Evolutionary conservation across 805 yeast species (phyloP), one percentile per base, ranked within the genome.

Genomic region (Ogataea nitratoaversa): DNA sequence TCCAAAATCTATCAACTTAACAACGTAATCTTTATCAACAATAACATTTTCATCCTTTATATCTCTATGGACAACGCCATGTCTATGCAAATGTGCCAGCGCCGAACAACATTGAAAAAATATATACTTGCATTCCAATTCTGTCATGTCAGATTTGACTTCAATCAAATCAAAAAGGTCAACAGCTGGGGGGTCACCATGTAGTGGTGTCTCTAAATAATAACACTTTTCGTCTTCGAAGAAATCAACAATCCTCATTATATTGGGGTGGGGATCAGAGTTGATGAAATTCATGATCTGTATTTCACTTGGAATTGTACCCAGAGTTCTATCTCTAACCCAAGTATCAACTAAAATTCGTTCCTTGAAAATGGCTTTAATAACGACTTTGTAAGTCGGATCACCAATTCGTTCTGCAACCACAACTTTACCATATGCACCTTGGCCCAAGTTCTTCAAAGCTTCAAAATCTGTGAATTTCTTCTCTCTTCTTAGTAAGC

Each of bases 231-330:
- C 84, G 63, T 93, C 98, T 59, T 93, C 99, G 54, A 91, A 93
- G 56, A 85, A 93, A 62, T 93, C 98, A 36, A 90, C 70, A 41
- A 93, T 73, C 47, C 84, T 71, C 74, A 89, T 78, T 33, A 90
- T 85, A 60, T 88, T 89, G 4, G 91, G 93, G 60, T 91, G 97
- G 1, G 93, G 95, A 42, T 76, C 75, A 33, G 68, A 65, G 53
- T 80, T 82, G 43, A 91, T 65, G n/a, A 81, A 79, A 23, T 91
- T 82, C 87, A 93, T 82, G 34, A 93, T 81, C 59, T 89, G 95
- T 49, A 93, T 93, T 61, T 93, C 99, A n/a, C 91, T 81, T 2
- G 98, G 98, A 28, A 93, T 84, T 0, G 96, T 90, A 5, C 99
- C 99, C 31, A 93, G 66, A 44, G 75, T 76, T 19, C 96, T 76